These are phyloP conservation scores for Coprinellus aureogranulatus DNA, from an alignment of 768 basidiomycete genomes.

Conservation along the genomic window DNA sequence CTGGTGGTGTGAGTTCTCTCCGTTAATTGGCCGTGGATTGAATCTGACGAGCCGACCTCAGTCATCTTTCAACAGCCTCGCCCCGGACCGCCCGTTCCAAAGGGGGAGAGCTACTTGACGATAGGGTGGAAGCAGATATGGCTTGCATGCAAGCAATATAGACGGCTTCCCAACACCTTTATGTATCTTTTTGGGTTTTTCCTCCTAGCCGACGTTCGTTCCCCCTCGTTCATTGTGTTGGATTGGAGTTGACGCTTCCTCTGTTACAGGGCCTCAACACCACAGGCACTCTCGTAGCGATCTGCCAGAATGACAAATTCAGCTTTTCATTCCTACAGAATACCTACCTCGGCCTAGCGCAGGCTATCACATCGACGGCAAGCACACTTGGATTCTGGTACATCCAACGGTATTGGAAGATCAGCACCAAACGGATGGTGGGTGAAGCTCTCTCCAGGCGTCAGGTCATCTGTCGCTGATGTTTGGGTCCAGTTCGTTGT, in stretches of 20 bases:
- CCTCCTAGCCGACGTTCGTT: constrained; percentile 66
- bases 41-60: constrained; percentile 20
- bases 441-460: constrained; percentile 12
- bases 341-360: constrained; percentile 74
- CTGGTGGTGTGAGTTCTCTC: constrained; percentile 74
- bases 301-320: constrained; percentile 82
- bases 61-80: constrained; percentile 86
- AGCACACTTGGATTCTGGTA: constrained; percentile 82
- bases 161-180: constrained; percentile 77
- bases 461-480: neutral
- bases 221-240: neutral
- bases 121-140: constrained; percentile 92
- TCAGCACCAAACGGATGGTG: constrained; percentile 81
- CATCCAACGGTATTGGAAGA: constrained; percentile 75
- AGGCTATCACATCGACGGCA: constrained; percentile 70
- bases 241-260: neutral
- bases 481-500: constrained; percentile 58
- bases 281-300: constrained; percentile 68
- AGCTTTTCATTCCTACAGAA: constrained; percentile 77
- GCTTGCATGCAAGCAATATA: constrained; percentile 71
- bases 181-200: constrained; percentile 75
- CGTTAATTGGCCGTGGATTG: too few species aligned
- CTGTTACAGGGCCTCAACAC: constrained; percentile 71
- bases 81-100: constrained; percentile 75
- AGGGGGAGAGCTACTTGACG: constrained; percentile 72